Evolutionary conservation across 225 moss, liverwort and hornwort species (phyloP).

Genomic region (Lunularia cruciata): DNA sequence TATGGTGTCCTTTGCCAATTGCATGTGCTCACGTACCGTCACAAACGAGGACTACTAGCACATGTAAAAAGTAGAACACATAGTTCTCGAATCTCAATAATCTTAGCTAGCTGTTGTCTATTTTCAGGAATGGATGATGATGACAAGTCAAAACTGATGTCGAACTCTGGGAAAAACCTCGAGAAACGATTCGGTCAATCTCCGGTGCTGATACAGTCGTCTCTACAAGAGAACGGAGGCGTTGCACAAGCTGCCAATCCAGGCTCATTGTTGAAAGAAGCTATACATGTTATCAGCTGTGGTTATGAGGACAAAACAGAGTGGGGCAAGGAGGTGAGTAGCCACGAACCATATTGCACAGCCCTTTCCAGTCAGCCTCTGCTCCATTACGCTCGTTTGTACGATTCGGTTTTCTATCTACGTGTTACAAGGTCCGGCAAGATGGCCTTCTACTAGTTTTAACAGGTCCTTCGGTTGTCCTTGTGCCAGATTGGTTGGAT

Average conservation of each 20-base stretch:
- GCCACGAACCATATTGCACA: no score
- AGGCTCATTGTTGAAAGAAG: constrained; percentile 75
- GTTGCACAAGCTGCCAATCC: constrained; percentile 62
- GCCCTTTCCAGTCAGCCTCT: not conserved
- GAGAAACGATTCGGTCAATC: constrained; percentile 89
- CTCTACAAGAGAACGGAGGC: constrained; percentile 62
- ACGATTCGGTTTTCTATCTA: no score
- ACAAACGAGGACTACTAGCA: no score
- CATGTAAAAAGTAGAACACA: not conserved
- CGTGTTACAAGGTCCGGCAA: no score
- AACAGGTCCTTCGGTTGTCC: not conserved
- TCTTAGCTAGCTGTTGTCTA: no score
- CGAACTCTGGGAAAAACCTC: constrained; percentile 57
- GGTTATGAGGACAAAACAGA: constrained; percentile 94
- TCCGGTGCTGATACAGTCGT: constrained; percentile 69
- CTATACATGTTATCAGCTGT: constrained; percentile 89
- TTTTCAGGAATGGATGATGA: constrained; percentile 65
- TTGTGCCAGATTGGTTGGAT: constrained; percentile 82
- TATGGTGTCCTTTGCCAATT: no score
- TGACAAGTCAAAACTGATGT: constrained; percentile 72
- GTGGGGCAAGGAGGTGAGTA: constrained; percentile 83
- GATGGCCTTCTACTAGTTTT: not conserved
- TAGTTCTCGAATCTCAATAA: no score
- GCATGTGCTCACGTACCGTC: no score
- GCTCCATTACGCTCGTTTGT: no score